These are phyloP conservation scores for Babesia sp. DNA, from an alignment of 169 alveolate species.

Conservation along the genomic window DNA sequence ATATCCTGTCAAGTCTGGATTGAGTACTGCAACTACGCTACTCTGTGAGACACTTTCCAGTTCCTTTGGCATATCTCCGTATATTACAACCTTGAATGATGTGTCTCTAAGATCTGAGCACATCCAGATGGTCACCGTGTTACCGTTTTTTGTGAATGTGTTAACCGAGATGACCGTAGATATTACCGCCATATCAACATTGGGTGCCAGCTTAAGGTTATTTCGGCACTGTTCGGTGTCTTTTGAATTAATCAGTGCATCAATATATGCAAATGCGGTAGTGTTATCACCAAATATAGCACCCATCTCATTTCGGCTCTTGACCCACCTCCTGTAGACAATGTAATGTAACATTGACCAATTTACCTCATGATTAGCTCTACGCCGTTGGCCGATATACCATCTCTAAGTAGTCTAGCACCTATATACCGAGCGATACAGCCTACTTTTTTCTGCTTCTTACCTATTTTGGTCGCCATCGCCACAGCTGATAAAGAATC, in stretches of 20 bases:
- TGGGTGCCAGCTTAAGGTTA: slow-evolving; percentile 20
- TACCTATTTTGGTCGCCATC: slow-evolving; percentile 16
- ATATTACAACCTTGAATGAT: slow-evolving; percentile 19
- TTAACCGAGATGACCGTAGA: slow-evolving; percentile 33
- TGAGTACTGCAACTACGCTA: slow-evolving; percentile 55
- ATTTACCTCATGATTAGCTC: slow-evolving; percentile 47
- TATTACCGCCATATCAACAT: slow-evolving; percentile 62
- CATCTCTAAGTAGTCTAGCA: slow-evolving; percentile 28
- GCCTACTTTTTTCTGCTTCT: background rate
- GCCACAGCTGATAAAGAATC: background rate
- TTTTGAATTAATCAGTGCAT: slow-evolving; percentile 23
- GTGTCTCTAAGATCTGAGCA: slow-evolving; percentile 55
- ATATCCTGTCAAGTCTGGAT: slow-evolving; percentile 54
- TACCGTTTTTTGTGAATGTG: slow-evolving; percentile 15
- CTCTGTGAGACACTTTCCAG: slow-evolving; percentile 30
- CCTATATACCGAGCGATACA: background rate
- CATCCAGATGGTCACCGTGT: slow-evolving; percentile 44
- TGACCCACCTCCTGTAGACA: slow-evolving; percentile 51
- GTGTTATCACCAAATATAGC: slow-evolving; percentile 42
- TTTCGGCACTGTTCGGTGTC: slow-evolving; percentile 58
- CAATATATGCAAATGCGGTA: slow-evolving; percentile 56
- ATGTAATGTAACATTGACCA: background rate
- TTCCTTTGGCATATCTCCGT: slow-evolving; percentile 19
- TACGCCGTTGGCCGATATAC: slow-evolving; percentile 54
- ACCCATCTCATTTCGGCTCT: slow-evolving; percentile 38